Conservation (phyloP, 495 filamentous ascomycete genomes). For the Lasiosphaeria hispida region DNA sequence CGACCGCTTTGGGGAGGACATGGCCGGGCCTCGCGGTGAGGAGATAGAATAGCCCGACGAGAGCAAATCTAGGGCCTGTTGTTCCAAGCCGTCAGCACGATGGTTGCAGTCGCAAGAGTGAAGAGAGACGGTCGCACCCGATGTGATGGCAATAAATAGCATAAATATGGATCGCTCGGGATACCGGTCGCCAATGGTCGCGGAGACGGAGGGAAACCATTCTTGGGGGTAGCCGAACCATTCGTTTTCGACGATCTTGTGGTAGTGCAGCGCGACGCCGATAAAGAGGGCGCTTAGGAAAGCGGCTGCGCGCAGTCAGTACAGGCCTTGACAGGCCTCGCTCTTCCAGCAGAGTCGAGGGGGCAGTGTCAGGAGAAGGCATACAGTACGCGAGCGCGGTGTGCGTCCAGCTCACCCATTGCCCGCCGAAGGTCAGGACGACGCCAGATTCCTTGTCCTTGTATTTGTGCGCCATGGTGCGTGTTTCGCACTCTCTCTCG, state of each 20-base stretch:
- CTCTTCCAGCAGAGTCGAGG: background rate
- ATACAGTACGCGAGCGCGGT: constrained; percentile 76
- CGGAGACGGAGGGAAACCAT: constrained; percentile 98
- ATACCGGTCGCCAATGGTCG: constrained; percentile 98
- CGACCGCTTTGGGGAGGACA: constrained; percentile 76
- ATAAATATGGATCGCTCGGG: constrained; percentile 96
- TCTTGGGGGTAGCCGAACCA: constrained; percentile 95
- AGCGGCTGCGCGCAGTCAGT: constrained; percentile 52
- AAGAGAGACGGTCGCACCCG: constrained; percentile 67
- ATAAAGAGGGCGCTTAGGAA: constrained; percentile 89
- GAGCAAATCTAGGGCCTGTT: constrained; percentile 80
- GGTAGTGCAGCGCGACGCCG: constrained; percentile 82
- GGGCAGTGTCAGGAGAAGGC: constrained; percentile 21
- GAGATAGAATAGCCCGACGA: constrained; percentile 91
- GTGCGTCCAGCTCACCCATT: constrained; percentile 89
- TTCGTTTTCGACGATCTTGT: constrained; percentile 97
- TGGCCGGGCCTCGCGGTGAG: constrained; percentile 74
- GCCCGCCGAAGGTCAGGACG: constrained; percentile 78
- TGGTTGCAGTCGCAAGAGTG: constrained; percentile 3
- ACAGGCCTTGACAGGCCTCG: constrained; percentile 1
- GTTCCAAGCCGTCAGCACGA: background rate
- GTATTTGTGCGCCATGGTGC: constrained; percentile 52
- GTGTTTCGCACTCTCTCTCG: background rate
- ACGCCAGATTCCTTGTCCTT: constrained; percentile 76
- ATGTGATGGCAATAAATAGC: constrained; percentile 94